Base-by-base conservation (phyloP, 169 alveolate species). In the Eimeria maxima region DNA sequence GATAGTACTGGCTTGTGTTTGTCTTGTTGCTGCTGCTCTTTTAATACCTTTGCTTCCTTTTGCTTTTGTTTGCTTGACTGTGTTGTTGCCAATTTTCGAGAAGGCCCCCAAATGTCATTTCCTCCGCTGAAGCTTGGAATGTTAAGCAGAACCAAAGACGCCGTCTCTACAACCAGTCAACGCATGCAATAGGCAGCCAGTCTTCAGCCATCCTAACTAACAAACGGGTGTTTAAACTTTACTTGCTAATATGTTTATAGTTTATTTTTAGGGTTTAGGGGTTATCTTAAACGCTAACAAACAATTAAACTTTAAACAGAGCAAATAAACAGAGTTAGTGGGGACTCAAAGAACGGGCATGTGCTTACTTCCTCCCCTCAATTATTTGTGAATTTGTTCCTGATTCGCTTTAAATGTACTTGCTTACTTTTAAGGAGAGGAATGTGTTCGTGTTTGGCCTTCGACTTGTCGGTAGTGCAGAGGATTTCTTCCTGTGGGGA, bases 51-150 rank as follows among this genome's bases (percentile, higher is more conserved):
- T 29, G 69, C 73, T 27, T 81, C 42, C 24, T 50, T 8, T n/a
- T 81, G 90, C 60, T 22, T 29, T 33, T 47, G 93, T 53, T 97
- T 97, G 71, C 88, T 16, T n/a, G 97, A 97, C 7, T 97, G 89
- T 33, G 73, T 73, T 10, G 67, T 6, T 7, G 96, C 95, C 6
- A 67, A 42, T 14, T 90, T 96, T 65, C 65, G 42, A 11, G 96
- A 76, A n/a, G 91, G 53, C 13, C 50, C 81, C 98, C 98, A 97
- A 24, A 97, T 96, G 44, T 97, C 98, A 74, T 90, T 86, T n/a
- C 98, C 98, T 47, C 96, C 97, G 11, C 97, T 96, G 92, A 97
- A 97, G n/a, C 97, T 96, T 4, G 98, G 98, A 38, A 97, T 97
- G 65, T 97, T 97, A 33, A 96, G 50, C 42, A 91, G 93, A 18